These are phyloP conservation scores for Cercospora zeina DNA, from an alignment of 2,329 filamentous ascomycete genomes.

Conservation along the genomic window DNA sequence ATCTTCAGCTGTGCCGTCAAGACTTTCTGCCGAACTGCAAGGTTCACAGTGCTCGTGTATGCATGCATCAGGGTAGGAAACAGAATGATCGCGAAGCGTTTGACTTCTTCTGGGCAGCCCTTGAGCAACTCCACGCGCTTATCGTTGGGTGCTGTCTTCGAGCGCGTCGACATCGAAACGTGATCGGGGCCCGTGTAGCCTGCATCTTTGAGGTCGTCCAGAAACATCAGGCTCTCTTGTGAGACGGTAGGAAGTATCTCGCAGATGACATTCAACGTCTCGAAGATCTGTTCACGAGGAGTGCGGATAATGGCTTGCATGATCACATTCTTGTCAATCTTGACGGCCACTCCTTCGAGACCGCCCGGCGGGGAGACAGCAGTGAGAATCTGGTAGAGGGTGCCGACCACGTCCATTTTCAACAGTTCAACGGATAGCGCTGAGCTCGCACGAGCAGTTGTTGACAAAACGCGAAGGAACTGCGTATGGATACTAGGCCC, in stretches of 20 bases:
- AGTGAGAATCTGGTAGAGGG: slow-evolving; percentile 93
- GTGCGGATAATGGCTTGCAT: slow-evolving; percentile 98
- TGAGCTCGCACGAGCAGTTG: slow-evolving; percentile 85
- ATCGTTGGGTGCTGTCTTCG: slow-evolving; percentile 66
- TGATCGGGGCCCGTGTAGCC: slow-evolving; percentile 52
- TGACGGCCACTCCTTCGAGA: slow-evolving; percentile 73
- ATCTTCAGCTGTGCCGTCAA: slow-evolving; percentile 96
- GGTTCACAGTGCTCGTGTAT: slow-evolving; percentile 95
- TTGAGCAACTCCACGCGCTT: slow-evolving; percentile 79
- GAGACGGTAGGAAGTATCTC: slow-evolving; percentile 81
- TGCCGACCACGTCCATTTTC: slow-evolving; percentile 96
- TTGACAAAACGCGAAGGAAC: slow-evolving; percentile 87
- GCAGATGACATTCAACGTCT: slow-evolving; percentile 96
- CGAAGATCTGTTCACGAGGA: slow-evolving; percentile 91
- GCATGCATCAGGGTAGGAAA: slow-evolving; percentile 94
- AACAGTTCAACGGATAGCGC: slow-evolving; percentile 84
- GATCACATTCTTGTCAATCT: slow-evolving; percentile 93
- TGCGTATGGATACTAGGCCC: slow-evolving; percentile 93
- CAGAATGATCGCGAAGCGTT: slow-evolving; percentile 87
- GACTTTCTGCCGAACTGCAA: slow-evolving; percentile 92
- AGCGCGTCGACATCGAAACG: slow-evolving; percentile 46
- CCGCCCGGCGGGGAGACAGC: slow-evolving; percentile 87
- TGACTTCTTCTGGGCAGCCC: slow-evolving; percentile 81
- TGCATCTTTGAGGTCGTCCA: slow-evolving; percentile 53
- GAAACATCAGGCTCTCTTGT: slow-evolving; percentile 54